Base-by-base conservation (phyloP, 495 filamentous ascomycete species). In the Penicillium bialowiezense region DNA sequence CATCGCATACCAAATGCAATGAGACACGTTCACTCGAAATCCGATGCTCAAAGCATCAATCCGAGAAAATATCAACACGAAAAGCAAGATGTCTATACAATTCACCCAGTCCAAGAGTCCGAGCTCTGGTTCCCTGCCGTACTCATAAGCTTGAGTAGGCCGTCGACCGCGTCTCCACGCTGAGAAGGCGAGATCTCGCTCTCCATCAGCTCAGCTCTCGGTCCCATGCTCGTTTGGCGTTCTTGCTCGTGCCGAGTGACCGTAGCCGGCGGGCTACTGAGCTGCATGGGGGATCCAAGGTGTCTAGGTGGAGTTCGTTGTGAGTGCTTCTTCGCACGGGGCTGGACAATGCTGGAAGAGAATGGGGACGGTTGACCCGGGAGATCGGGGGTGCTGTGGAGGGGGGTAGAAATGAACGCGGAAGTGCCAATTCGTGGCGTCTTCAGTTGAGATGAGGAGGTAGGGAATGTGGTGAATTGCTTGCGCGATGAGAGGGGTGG, bases 91-190 rank as follows among this genome's bases (percentile, higher is more conserved):
- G 8, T 24, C 21, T 8, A 7, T 19, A 20, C 40, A 12, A 39
- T 23, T 51, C 50, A 64, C 29, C 53, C 54, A 48, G 42, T 52
- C 55, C 60, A 60, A 5, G 56, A 41, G 20, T 61, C 58, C 5
- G 50, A 40, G 9, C 34, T 57, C 19, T 56, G 52, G 15, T 49
- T 45, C 33, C 48, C 61, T n/a, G 55, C 49, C 17, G 68, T 71
- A 17, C 53, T 64, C 69, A 71, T 74, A 5, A 74, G 56, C 46
- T 72, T 74, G 21, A 74, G 55, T 17, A 74, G 29, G 35, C 69
- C 71, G 32, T 74, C 69, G 3, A 72, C 69, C 19, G 71, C 71
- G 42, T 74, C 71, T 12, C 69, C 71, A 15, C 62, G 48, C 34
- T 72, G 67, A 17, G 71, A 67, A 3, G 67, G 66, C 21, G 61